Evolutionary conservation across 2,329 filamentous ascomycete species (phyloP).

Genomic region (Colletotrichum higginsianum): DNA sequence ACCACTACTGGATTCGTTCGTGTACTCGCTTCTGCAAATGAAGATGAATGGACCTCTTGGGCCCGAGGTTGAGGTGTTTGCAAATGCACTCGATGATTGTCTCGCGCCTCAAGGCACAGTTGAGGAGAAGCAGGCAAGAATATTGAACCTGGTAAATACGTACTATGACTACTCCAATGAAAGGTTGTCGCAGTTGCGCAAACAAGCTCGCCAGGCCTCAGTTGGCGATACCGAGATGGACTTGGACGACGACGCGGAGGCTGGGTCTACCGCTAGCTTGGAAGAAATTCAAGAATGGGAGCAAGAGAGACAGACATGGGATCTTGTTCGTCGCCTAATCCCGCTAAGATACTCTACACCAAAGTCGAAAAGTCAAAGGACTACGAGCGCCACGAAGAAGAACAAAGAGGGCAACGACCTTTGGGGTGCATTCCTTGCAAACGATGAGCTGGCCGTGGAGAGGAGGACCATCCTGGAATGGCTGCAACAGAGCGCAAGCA

Average conservation of each 20-base stretch:
- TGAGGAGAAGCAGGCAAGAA: conserved; percentile 73
- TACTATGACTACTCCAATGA: conserved; percentile 73
- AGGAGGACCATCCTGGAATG: conserved; percentile 86
- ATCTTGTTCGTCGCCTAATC: conserved; percentile 83
- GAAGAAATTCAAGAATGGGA: conserved; percentile 72
- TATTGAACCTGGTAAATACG: conserved; percentile 77
- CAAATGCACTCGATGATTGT: conserved; percentile 85
- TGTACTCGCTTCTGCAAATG: background rate
- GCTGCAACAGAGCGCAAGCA: conserved; percentile 84
- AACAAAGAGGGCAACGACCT: background rate
- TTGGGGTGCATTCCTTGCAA: conserved; percentile 76
- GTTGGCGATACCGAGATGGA: conserved; percentile 67
- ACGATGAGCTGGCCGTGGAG: conserved; percentile 82
- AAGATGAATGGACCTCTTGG: conserved; percentile 56
- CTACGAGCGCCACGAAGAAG: background rate
- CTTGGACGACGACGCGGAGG: conserved; percentile 64
- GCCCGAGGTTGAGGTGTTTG: conserved; percentile 89
- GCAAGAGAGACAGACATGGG: conserved; percentile 91
- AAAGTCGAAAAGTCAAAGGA: conserved; percentile 12
- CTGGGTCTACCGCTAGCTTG: conserved; percentile 58
- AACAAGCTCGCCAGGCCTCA: conserved; percentile 50
- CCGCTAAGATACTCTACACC: conserved; percentile 73
- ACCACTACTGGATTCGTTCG: background rate
- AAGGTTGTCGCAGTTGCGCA: conserved; percentile 59
- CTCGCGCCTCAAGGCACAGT: conserved; percentile 63